A percentile compares a stretch with the other conserved stretches of the same genome.
These are phyloP conservation scores for Amanita polypyramis DNA, from an alignment of 768 basidiomycete genomes.

Conservation along the genomic window DNA sequence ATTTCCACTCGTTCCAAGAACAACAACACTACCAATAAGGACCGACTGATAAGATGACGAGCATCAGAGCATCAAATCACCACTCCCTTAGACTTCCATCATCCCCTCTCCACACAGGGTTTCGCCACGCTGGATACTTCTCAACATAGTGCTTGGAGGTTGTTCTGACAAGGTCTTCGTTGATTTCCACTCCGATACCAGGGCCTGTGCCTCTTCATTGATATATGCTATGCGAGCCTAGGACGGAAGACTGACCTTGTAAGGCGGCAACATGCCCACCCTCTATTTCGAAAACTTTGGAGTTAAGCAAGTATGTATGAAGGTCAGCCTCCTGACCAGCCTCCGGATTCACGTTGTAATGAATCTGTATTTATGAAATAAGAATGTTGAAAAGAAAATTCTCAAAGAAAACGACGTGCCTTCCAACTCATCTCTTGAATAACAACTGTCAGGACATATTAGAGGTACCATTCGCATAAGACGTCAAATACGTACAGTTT, in stretches of 20 bases:
- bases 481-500: slow-evolving; percentile 33
- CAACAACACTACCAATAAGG: too few species aligned
- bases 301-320: slow-evolving; percentile 45
- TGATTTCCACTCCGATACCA: slow-evolving; percentile 52
- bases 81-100: slow-evolving; percentile 48
- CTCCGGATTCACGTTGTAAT: slow-evolving; percentile 43
- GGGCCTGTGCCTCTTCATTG: too few species aligned
- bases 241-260: slow-evolving; percentile 22
- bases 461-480: not conserved
- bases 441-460: slow-evolving; percentile 25
- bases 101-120: slow-evolving; percentile 43
- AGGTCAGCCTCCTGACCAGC: slow-evolving; percentile 34
- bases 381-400: slow-evolving; percentile 11
- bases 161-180: slow-evolving; percentile 41
- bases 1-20: too few species aligned
- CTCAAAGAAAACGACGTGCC: slow-evolving; percentile 16
- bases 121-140: slow-evolving; percentile 38
- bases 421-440: slow-evolving; percentile 63
- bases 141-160: slow-evolving; percentile 23
- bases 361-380: slow-evolving; percentile 25
- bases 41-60: too few species aligned
- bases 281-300: slow-evolving; percentile 40
- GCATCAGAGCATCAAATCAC: too few species aligned
- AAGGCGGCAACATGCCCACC: slow-evolving; percentile 40
- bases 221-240: too few species aligned